A percentile compares a stretch with the other conserved stretches of the same genome.
These are phyloP conservation scores for Trichoderma aggressivum DNA, from an alignment of 2,329 filamentous ascomycete species.

Conservation along the genomic window DNA sequence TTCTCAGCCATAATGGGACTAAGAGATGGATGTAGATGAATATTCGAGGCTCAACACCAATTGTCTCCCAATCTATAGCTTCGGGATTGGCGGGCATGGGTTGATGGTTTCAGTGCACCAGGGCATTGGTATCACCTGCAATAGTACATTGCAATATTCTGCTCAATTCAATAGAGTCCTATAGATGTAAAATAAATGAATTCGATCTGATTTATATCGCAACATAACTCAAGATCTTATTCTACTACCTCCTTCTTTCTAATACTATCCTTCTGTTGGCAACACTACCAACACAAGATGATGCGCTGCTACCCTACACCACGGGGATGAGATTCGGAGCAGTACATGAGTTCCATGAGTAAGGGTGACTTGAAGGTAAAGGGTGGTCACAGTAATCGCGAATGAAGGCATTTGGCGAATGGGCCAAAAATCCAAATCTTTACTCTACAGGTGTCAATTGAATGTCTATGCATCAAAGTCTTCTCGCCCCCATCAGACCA, in stretches of 20 bases:
- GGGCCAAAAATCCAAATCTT: too few relatives aligned
- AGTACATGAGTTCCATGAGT: neutral
- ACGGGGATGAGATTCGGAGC: neutral
- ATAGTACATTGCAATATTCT: neutral
- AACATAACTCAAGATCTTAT: too few relatives aligned
- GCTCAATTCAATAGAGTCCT: too few relatives aligned
- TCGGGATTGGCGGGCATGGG: accelerated
- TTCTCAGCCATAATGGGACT: neutral
- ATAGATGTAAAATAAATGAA: neutral
- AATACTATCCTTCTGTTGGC: too few relatives aligned
- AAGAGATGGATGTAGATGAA: neutral
- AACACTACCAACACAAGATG: neutral
- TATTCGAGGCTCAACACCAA: neutral
- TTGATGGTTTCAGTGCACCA: neutral
- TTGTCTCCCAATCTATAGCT: neutral
- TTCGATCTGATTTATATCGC: too few relatives aligned
- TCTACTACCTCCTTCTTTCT: too few relatives aligned
- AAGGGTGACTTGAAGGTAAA: neutral
- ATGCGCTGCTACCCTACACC: neutral
- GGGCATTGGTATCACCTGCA: accelerated
- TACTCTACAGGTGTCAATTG: too few relatives aligned
- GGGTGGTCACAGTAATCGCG: too few relatives aligned
- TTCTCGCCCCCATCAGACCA: neutral
- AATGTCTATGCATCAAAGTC: neutral
- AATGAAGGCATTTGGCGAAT: too few relatives aligned